Evolutionary conservation across 306 rosid genomes (phyloP).

Genomic region (Cicer arietinum): DNA sequence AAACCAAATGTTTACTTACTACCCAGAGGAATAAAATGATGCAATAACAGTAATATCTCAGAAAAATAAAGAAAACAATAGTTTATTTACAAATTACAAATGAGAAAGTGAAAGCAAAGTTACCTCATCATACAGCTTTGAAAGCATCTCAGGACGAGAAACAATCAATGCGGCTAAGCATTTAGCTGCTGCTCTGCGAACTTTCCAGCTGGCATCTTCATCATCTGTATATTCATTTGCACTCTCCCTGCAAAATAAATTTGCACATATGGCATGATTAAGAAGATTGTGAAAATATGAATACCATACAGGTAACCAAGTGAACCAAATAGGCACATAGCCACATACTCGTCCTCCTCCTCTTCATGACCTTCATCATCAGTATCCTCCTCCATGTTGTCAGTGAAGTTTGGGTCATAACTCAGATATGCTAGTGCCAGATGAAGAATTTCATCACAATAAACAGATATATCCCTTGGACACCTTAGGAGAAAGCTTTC

Average conservation of each 20-base stretch:
- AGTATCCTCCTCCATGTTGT: slow-evolving; percentile 98
- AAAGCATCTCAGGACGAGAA: slow-evolving; percentile 95
- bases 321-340: slow-evolving; percentile 23
- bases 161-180: slow-evolving; percentile 96
- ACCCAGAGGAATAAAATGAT: slow-evolving; percentile 1
- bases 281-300: slow-evolving; percentile 28
- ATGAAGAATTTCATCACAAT: slow-evolving; percentile 88
- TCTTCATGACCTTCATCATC: slow-evolving; percentile 90
- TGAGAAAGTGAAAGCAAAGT: slow-evolving; percentile 29
- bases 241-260: slow-evolving; percentile 78
- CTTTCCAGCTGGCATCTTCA: slow-evolving; percentile 99
- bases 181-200: slow-evolving; percentile 98
- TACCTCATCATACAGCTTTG: slow-evolving; percentile 94
- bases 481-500: slow-evolving; percentile 97
- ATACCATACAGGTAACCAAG: slow-evolving; percentile 32
- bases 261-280: slow-evolving; percentile 37
- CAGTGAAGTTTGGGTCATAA: slow-evolving; percentile 98
- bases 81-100: not conserved
- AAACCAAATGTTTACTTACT: slow-evolving; percentile 20
- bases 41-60: slow-evolving; percentile 4
- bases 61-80: slow-evolving; percentile 13
- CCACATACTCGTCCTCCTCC: slow-evolving; percentile 95
- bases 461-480: slow-evolving; percentile 87
- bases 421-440: slow-evolving; percentile 86
- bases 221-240: slow-evolving; percentile 98